These are phyloP conservation scores for Earliella scabrosa DNA, from an alignment of 1,284 basidiomycete genomes.

Conservation along the genomic window DNA sequence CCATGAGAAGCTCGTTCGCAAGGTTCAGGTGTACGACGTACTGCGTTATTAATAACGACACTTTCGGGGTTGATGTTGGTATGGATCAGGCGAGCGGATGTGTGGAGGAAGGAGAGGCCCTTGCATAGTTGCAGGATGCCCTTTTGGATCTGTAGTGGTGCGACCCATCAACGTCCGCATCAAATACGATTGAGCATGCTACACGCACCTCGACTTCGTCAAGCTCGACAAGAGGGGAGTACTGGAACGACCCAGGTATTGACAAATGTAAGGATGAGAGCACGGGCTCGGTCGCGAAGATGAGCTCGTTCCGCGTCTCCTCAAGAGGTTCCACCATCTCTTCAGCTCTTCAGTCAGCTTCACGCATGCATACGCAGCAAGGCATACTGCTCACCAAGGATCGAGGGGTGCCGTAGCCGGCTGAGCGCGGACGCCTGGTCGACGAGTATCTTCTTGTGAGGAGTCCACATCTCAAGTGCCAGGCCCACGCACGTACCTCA, in stretches of 20 bases:
- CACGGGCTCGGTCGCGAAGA: conserved; percentile 93
- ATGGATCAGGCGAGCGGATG: conserved; percentile 90
- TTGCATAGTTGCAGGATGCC: conserved; percentile 94
- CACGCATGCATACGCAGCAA: not conserved
- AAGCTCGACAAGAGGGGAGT: conserved; percentile 66
- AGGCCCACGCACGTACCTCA: conserved; percentile 62
- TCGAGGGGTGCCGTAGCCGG: conserved; percentile 90
- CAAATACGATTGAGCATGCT: not conserved
- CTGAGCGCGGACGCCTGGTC: conserved; percentile 84
- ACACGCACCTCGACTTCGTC: conserved; percentile 87
- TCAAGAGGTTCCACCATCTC: conserved; percentile 99
- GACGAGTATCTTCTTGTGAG: not conserved
- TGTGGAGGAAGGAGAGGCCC: conserved; percentile 92
- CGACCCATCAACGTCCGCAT: too few relatives aligned
- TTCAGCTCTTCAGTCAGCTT: conserved; percentile 31
- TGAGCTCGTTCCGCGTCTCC: conserved; percentile 86
- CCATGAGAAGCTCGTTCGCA: too few relatives aligned
- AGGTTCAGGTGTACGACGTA: too few relatives aligned
- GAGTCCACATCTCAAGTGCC: conserved; percentile 13
- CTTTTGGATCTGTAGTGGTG: conserved; percentile 88
- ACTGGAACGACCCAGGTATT: conserved; percentile 65
- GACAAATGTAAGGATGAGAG: conserved; percentile 79
- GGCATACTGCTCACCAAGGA: conserved; percentile 65
- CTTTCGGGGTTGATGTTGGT: conserved; percentile 88
- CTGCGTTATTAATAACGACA: conserved; percentile 86